These are phyloP conservation scores for Periconia sp. DNA, from an alignment of 2,329 filamentous ascomycete genomes.

Conservation along the genomic window DNA sequence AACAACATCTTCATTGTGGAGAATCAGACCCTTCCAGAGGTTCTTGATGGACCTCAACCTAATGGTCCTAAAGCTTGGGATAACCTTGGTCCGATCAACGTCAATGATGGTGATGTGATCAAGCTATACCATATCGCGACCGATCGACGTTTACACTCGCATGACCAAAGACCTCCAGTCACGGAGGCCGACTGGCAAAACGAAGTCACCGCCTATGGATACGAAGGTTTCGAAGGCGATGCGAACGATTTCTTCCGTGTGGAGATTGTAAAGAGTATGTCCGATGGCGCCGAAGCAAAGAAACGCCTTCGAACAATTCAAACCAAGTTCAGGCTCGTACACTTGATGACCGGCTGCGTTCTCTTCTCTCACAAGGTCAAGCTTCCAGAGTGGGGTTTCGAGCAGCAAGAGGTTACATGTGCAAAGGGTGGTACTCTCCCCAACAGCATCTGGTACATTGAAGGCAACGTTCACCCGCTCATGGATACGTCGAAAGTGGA, in stretches of 20 bases:
- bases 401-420: conserved; percentile 99
- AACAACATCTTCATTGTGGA: conserved; percentile 95
- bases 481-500: conserved; percentile 59
- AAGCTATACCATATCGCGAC: conserved; percentile 83
- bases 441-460: conserved; percentile 97
- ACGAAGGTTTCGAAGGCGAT: conserved; percentile 94
- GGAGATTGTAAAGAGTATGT: conserved; percentile 91
- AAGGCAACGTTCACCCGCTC: conserved; percentile 66
- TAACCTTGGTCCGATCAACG: conserved; percentile 64
- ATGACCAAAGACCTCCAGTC: conserved; percentile 71
- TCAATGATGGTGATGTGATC: conserved; percentile 79
- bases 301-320: conserved; percentile 88
- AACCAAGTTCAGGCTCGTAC: conserved; percentile 92
- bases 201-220: conserved; percentile 94
- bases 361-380: conserved; percentile 99
- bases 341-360: conserved; percentile 94
- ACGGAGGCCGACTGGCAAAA: conserved; percentile 74
- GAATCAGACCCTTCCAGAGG: conserved; percentile 91
- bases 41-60: conserved; percentile 72
- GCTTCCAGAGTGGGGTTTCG: conserved; percentile 94
- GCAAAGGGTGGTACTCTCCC: conserved; percentile 87
- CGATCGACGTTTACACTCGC: conserved; percentile 88
- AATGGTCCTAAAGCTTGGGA: conserved; percentile 87
- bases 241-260: conserved; percentile 95
- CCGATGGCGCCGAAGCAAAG: conserved; percentile 76